These are phyloP conservation scores for Rutstroemia sydowiana DNA, from an alignment of 2,329 filamentous ascomycete species.

Conservation along the genomic window DNA sequence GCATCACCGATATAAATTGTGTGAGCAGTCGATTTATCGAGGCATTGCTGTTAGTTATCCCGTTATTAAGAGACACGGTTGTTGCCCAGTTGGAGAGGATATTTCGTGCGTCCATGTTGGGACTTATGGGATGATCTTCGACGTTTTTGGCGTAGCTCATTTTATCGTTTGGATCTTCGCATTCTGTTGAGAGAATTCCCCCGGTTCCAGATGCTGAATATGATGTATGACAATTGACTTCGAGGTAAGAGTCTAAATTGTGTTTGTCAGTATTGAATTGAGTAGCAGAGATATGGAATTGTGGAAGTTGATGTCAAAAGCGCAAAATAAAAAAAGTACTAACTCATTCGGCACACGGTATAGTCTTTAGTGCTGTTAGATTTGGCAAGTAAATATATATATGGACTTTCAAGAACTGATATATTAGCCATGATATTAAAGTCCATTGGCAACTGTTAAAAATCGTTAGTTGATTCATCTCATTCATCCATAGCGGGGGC, in stretches of 20 bases:
- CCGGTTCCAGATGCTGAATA: slow-evolving; percentile 53
- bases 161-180: slow-evolving; percentile 46
- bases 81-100: slow-evolving; percentile 47
- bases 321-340: not conserved
- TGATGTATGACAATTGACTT: slow-evolving; percentile 58
- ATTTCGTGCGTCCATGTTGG: slow-evolving; percentile 46
- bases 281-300: too few relatives aligned
- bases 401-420: slow-evolving; percentile 39
- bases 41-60: slow-evolving; percentile 46
- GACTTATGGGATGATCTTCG: slow-evolving; percentile 27
- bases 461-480: slow-evolving; percentile 6
- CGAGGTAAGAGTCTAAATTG: slow-evolving; percentile 46
- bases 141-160: slow-evolving; percentile 47
- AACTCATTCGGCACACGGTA: slow-evolving; percentile 55
- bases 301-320: too few relatives aligned
- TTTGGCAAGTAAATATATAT: slow-evolving; percentile 61
- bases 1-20: slow-evolving; percentile 41
- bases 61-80: slow-evolving; percentile 49
- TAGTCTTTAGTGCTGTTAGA: slow-evolving; percentile 40
- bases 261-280: not conserved
- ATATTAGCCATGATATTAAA: slow-evolving; percentile 62
- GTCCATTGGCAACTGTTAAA: slow-evolving; percentile 46
- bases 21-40: slow-evolving; percentile 52
- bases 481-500: too few relatives aligned
- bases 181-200: slow-evolving; percentile 52